These are phyloP conservation scores for Posidonia oceanica DNA, from an alignment of 116 monocot species.

Conservation along the genomic window DNA sequence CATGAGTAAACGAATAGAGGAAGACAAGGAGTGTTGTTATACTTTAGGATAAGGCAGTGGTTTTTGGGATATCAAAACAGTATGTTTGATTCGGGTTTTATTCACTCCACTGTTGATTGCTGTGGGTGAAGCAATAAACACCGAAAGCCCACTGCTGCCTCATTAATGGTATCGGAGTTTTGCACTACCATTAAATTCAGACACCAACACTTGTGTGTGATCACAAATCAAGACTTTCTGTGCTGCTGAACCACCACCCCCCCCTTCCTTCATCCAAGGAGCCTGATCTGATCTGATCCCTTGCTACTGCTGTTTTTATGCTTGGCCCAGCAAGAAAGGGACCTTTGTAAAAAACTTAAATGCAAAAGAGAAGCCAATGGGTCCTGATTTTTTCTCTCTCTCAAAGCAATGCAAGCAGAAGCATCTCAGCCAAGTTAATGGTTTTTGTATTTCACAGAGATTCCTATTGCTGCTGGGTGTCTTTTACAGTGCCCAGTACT, in stretches of 20 bases:
- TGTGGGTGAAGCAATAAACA: no score
- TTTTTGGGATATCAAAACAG: no score
- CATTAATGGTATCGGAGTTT: no score
- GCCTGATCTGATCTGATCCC: no score
- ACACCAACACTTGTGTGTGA: no score
- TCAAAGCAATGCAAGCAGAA: constrained; percentile 2
- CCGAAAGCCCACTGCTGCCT: no score
- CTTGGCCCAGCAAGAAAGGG: neutral
- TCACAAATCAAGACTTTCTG: neutral
- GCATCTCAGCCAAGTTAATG: neutral
- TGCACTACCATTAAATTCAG: no score
- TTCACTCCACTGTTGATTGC: no score
- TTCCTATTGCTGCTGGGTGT: neutral
- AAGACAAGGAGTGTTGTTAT: no score
- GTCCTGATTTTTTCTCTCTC: neutral
- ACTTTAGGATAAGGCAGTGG: no score
- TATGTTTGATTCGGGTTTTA: no score
- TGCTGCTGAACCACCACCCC: neutral
- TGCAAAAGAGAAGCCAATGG: neutral
- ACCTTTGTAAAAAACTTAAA: neutral
- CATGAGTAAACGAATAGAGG: no score
- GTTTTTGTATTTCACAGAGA: neutral
- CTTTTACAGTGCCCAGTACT: constrained; percentile 3
- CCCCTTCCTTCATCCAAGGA: neutral
- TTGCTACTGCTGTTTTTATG: neutral